A percentile compares a stretch with the other conserved stretches of the same genome.
Conservation (phyloP, 2,329 filamentous ascomycete genomes). For the Incumbomyces lentus region DNA sequence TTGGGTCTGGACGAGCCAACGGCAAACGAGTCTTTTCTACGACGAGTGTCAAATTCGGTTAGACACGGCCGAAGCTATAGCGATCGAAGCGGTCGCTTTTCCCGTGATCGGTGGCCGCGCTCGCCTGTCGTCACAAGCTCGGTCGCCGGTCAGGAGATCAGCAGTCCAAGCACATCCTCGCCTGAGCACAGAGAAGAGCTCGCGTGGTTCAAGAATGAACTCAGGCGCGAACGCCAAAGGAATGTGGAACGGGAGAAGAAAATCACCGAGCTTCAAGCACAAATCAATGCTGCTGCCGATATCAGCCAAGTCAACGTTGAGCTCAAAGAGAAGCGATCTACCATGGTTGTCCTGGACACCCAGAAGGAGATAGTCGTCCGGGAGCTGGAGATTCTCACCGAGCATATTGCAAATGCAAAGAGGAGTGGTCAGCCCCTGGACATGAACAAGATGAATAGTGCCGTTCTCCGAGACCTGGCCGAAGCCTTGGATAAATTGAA, state of each 20-base stretch:
- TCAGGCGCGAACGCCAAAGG: slow-evolving; percentile 72
- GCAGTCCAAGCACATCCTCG: slow-evolving; percentile 59
- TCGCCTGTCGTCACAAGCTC: slow-evolving; percentile 43
- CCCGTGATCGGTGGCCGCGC: slow-evolving; percentile 60
- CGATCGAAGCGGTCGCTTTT: slow-evolving; percentile 47
- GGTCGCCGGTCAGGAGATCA: slow-evolving; percentile 46
- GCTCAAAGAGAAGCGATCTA: slow-evolving; percentile 84
- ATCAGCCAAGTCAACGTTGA: slow-evolving; percentile 76
- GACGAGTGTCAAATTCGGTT: slow-evolving; percentile 84
- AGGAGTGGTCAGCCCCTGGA: slow-evolving; percentile 71
- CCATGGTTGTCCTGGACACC: slow-evolving; percentile 85
- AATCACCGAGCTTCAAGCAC: slow-evolving; percentile 64
- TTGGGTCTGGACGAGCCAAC: slow-evolving; percentile 60
- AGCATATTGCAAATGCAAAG: slow-evolving; percentile 79
- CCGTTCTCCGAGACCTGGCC: slow-evolving; percentile 52
- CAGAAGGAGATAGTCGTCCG: slow-evolving; percentile 92
- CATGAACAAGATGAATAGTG: slow-evolving; percentile 56
- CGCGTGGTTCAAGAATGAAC: slow-evolving; percentile 55
- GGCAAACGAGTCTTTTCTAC: slow-evolving; percentile 66
- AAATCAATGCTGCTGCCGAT: slow-evolving; percentile 48
- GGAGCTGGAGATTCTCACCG: slow-evolving; percentile 79
- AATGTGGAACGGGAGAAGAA: slow-evolving; percentile 78
- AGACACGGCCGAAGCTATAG: slow-evolving; percentile 86
- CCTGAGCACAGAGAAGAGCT: slow-evolving; percentile 51
- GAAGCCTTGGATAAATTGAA: slow-evolving; percentile 59